Evolutionary conservation across 176 grass and related monocot species (phyloP), one percentile per base, ranked within the genome.

Genomic region (Poa pratensis): DNA sequence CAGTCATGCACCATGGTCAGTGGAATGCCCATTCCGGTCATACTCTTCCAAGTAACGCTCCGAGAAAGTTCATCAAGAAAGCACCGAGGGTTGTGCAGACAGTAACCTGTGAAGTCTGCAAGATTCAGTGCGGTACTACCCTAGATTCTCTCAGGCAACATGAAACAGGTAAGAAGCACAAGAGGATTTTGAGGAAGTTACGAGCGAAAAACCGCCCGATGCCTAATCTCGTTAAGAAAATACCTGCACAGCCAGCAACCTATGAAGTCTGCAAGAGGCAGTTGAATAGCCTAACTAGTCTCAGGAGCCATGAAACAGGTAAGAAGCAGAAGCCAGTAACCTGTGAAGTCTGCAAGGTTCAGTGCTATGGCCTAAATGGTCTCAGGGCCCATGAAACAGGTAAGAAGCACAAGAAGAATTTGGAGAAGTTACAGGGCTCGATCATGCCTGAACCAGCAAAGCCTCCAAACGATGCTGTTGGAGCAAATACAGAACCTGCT

Each of bases 321-420:
- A n/a, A n/a, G n/a, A n/a, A n/a, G n/a, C n/a, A n/a, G n/a, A 5
- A 42, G 40, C 7, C 5, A 42, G 43, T 45, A 45, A 45, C 9
- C 7, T 45, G 43, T 45, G 43, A 89, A 57, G 85, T 89, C 46
- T 97, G 94, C 74, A 90, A 94, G 60, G 64, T 94, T 22, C 77
- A 90, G 24, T 97, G 88, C 40, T 7, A 1, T 8, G 8, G 0
- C 40, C 40, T 9, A 42, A 1, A 6, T 42, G 5, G 3, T 7
- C 40, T 7, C 40, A 42, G 40, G 7, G 1, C 3, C 40, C 40
- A 42, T 42, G 40, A 88, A 66, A 85, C 83, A 26, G 91, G 91
- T 16, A 96, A 88, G 80, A 96, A 93, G 61, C 91, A 96, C 61
- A 83, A 91, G 87, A 94, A 89, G 94, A 97, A 92, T 45, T 43